A percentile compares a stretch with the other conserved stretches of the same genome.
These are phyloP conservation scores for Calonectria naviculata DNA, from an alignment of 2,329 filamentous ascomycete species.

Conservation along the genomic window DNA sequence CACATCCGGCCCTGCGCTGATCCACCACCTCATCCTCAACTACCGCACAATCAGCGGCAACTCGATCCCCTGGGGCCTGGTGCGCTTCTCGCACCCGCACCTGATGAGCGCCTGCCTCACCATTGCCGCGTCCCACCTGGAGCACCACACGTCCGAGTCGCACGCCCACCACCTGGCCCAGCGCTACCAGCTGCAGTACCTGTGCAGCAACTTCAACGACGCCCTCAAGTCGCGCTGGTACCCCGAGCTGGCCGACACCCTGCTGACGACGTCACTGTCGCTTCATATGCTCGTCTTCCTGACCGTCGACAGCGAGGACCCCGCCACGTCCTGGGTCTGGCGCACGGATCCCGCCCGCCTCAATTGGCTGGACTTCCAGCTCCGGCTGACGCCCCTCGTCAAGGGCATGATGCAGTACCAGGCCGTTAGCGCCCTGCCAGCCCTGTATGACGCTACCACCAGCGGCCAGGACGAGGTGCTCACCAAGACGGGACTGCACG, in stretches of 20 bases:
- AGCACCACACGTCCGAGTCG: background rate
- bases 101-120: background rate
- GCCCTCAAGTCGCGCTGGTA: background rate
- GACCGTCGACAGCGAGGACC: slow-evolving; percentile 5
- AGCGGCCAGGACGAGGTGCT: background rate
- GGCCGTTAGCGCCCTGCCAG: background rate
- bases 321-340: background rate
- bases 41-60: slow-evolving; percentile 1
- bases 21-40: slow-evolving; percentile 1
- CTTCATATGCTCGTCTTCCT: slow-evolving; percentile 9
- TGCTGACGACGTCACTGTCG: slow-evolving; percentile 12
- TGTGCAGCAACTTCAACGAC: background rate
- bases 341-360: slow-evolving; percentile 1
- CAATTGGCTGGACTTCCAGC: slow-evolving; percentile 8
- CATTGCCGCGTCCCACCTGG: slow-evolving; percentile 8
- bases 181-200: slow-evolving; percentile 3
- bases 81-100: background rate
- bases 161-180: slow-evolving; percentile 6
- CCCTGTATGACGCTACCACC: slow-evolving; percentile 5
- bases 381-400: slow-evolving; percentile 1
- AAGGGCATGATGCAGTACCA: background rate
- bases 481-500: background rate
- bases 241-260: background rate
- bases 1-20: background rate
- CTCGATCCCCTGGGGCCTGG: background rate